Conservation (phyloP, 2,329 filamentous ascomycete species). For the Chrysosporium keratinophilum region DNA sequence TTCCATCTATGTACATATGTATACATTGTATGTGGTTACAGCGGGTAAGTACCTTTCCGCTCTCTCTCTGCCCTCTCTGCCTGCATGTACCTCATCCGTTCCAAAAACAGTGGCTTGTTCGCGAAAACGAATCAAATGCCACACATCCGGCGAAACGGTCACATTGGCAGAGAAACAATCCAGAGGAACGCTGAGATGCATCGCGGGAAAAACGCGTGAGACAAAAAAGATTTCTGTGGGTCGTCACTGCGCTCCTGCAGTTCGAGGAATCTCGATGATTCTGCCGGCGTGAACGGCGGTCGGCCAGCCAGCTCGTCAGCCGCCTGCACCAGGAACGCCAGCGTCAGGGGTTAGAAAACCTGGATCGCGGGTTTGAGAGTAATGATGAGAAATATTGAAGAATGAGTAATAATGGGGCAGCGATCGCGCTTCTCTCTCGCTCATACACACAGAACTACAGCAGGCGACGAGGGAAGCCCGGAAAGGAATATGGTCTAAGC, state of each 20-base stretch:
- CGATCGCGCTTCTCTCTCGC: not conserved
- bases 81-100: not conserved
- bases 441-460: not conserved
- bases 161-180: not conserved
- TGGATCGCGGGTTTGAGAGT: no score
- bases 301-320: not conserved
- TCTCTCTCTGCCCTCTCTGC: not conserved
- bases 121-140: slow-evolving; percentile 1
- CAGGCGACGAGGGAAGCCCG: not conserved
- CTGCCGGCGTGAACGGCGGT: no score
- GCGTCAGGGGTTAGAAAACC: no score
- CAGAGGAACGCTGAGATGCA: no score
- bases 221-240: no score
- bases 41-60: not conserved
- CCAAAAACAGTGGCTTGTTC: slow-evolving; percentile 2
- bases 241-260: no score
- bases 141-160: not conserved
- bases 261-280: no score
- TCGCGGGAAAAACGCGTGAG: no score
- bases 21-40: not conserved
- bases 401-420: not conserved
- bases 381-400: not conserved
- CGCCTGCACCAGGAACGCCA: not conserved
- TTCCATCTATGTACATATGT: not conserved
- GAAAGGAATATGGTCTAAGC: not conserved